A percentile compares a stretch with the other conserved stretches of the same genome.
Conservation (phyloP, 345 rosid genomes). For the Luvunga scandens region DNA sequence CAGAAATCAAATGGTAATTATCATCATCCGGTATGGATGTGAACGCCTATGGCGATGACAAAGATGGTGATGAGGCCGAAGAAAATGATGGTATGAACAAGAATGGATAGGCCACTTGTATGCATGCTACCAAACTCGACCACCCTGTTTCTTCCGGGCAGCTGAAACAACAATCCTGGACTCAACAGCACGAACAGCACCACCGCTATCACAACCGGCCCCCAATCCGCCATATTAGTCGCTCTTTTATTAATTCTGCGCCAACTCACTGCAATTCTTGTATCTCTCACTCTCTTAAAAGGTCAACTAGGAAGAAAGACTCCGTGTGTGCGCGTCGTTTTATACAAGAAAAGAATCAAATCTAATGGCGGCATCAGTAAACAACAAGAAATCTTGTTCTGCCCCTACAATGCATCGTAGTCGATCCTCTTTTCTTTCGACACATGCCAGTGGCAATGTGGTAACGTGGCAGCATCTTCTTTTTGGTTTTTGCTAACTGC, state of each 20-base stretch:
- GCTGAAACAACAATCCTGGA: conserved; percentile 81
- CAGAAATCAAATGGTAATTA: too few species aligned
- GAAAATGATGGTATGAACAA: conserved; percentile 73
- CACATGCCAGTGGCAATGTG: neutral
- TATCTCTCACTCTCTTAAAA: neutral
- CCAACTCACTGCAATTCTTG: neutral
- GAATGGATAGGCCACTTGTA: conserved; percentile 68
- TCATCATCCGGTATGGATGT: conserved; percentile 56
- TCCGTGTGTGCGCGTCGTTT: neutral
- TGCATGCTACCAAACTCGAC: conserved; percentile 77
- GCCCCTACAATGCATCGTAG: neutral
- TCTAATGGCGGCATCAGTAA: conserved; percentile 3
- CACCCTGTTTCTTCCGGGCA: conserved; percentile 58
- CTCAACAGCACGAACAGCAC: conserved; percentile 74
- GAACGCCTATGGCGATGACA: conserved; percentile 64
- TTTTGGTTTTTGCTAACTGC: neutral
- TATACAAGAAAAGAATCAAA: conserved; percentile 12
- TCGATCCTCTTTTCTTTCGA: neutral
- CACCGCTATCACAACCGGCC: conserved; percentile 83
- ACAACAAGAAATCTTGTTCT: conserved; percentile 2
- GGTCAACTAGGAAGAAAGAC: too few species aligned
- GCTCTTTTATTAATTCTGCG: neutral
- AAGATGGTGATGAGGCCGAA: conserved; percentile 82
- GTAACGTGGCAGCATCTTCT: conserved; percentile 21
- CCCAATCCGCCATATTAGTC: conserved; percentile 81